Evolutionary conservation across 306 rosid species (phyloP), one percentile per base, ranked within the genome.

Genomic region (Calophaca sinica): DNA sequence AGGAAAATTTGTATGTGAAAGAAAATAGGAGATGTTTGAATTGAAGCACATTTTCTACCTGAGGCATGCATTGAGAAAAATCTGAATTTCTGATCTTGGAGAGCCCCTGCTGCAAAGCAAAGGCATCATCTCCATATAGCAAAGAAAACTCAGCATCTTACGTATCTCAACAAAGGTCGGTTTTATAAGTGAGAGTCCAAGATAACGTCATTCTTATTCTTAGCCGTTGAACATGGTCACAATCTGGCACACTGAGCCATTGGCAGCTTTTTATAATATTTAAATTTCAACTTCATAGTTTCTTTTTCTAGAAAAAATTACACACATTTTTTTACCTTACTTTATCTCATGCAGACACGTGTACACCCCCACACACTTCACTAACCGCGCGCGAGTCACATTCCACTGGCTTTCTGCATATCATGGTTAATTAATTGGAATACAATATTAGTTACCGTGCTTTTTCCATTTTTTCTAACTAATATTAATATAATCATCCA

Each of bases 191-290:
- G 26, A 20, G 75, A 72, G 63, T 67, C 84, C 71, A 67, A 73
- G 68, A 48, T 39, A 44, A 74, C 48, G 42, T 54, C 77, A 33
- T 81, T 82, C 77, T 79, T 35, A 77, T 69, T 88, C 76, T 74
- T 80, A 77, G 76, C 90, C 92, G 42, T 49, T 14, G 84, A 83
- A 85, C 85, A 83, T 85, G 88, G 35, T 50, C 80, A 64, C 70
- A 29, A 29, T 69, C 57, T 32, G 6, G 67, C 46, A 46, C 13
- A 62, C 66, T 38, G 26, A 20, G 4, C 31, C 82, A 62, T 51
- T 9, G 46, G 31, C 44, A 42, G 31, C 48, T 62, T 79, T 71
- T 20, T 20, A 20, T 71, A 53, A 42, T 35, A 36, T 29, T 45
- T 33, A 6, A 64, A 28, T 51, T 80, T 68, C 28, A 32, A 12